Percentiles rank a stretch among this genome's conserved stretches.
Conservation (phyloP, 2,329 filamentous ascomycete species). For the Penicillium vulpinum region DNA sequence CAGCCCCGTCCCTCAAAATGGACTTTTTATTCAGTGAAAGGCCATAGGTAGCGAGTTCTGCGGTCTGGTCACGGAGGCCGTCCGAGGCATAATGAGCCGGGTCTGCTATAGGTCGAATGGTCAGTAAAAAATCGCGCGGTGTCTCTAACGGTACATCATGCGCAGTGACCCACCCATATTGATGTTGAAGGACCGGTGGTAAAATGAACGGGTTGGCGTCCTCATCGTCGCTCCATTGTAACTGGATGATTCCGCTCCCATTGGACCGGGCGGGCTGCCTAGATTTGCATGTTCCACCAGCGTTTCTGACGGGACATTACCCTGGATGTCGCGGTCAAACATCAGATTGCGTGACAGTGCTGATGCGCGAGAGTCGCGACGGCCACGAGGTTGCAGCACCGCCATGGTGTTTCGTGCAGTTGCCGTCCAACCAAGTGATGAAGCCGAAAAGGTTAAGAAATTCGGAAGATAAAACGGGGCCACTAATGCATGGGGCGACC, state of each 20-base stretch:
- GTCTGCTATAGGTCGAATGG: slow-evolving; percentile 55
- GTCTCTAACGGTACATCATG: background rate
- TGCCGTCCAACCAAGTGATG: background rate
- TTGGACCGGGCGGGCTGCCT: slow-evolving; percentile 28
- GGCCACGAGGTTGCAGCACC: slow-evolving; percentile 32
- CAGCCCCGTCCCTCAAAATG: slow-evolving; percentile 25
- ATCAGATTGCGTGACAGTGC: slow-evolving; percentile 26
- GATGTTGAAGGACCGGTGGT: slow-evolving; percentile 47
- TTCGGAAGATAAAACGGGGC: slow-evolving; percentile 18
- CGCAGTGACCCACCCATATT: slow-evolving; percentile 35
- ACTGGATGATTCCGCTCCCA: slow-evolving; percentile 30
- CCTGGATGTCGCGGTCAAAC: slow-evolving; percentile 22
- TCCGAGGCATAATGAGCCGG: slow-evolving; percentile 71
- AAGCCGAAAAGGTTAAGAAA: background rate
- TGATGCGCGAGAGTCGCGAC: slow-evolving; percentile 32
- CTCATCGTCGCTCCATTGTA: slow-evolving; percentile 36
- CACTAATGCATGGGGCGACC: slow-evolving; percentile 19
- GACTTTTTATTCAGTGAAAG: slow-evolving; percentile 53
- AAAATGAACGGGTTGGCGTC: slow-evolving; percentile 48
- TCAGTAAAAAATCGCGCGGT: slow-evolving; percentile 22
- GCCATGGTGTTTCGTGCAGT: slow-evolving; percentile 26
- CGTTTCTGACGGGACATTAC: slow-evolving; percentile 18
- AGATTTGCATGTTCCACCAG: slow-evolving; percentile 31
- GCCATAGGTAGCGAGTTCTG: slow-evolving; percentile 80
- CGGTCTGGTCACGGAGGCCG: slow-evolving; percentile 80